These are phyloP conservation scores for Botrytis porri DNA, from an alignment of 2,329 filamentous ascomycete species.

Conservation along the genomic window DNA sequence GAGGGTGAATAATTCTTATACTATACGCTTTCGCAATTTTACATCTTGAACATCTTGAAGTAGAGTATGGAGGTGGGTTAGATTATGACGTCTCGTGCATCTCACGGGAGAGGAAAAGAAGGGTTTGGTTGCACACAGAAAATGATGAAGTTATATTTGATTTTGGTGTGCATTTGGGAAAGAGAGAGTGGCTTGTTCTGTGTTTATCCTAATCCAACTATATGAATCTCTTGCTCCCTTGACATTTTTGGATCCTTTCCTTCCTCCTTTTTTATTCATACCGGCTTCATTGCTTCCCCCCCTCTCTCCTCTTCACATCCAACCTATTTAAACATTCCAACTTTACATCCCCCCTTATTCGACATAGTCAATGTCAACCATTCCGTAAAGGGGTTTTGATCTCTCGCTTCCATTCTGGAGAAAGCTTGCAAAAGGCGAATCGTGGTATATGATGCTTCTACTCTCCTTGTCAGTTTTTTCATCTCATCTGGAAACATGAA, in stretches of 20 bases:
- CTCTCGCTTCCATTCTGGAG: constrained; percentile 32
- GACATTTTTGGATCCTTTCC: neutral
- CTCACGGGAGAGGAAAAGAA: neutral
- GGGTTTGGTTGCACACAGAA: neutral
- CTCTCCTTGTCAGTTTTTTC: constrained; percentile 43
- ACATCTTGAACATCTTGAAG: neutral
- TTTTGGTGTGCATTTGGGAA: too few species aligned
- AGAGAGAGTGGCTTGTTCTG: neutral
- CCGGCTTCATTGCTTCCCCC: too few species aligned
- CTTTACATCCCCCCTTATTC: constrained; percentile 28
- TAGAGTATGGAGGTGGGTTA: neutral
- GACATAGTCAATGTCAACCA: constrained; percentile 29
- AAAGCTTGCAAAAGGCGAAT: constrained; percentile 38
- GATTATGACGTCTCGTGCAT: neutral
- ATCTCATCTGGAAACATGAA: neutral
- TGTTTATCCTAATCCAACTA: neutral
- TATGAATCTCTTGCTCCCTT: neutral
- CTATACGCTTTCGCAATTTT: neutral
- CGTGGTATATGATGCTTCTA: constrained; percentile 38
- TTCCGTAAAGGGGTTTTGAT: constrained; percentile 27
- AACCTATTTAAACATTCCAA: constrained; percentile 14
- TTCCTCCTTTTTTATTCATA: neutral
- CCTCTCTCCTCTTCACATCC: too few species aligned
- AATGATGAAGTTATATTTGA: neutral
- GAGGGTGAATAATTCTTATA: neutral